Evolutionary conservation across 495 filamentous ascomycete genomes (phyloP).

Genomic region (Penicillium taxi): DNA sequence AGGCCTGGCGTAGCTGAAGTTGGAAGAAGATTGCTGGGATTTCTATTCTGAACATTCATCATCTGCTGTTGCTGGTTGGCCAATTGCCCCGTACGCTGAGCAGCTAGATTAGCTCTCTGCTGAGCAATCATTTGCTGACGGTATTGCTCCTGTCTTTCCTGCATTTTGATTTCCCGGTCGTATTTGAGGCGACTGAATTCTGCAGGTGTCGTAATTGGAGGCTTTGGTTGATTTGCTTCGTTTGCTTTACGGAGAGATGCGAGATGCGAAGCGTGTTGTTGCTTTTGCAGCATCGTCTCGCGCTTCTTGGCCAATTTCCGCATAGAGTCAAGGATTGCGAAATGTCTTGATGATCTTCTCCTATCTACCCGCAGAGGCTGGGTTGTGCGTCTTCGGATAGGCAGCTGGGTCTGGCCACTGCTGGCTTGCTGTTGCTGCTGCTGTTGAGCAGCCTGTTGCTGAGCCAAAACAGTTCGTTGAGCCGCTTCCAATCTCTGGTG

Average conservation of each 20-base stretch:
- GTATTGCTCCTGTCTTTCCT: slow-evolving; percentile 64
- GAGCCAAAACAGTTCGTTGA: slow-evolving; percentile 54
- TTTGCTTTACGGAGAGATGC: slow-evolving; percentile 65
- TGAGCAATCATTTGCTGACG: slow-evolving; percentile 54
- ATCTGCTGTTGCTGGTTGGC: slow-evolving; percentile 34
- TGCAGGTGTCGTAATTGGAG: slow-evolving; percentile 61
- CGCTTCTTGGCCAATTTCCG: slow-evolving; percentile 90
- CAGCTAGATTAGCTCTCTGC: slow-evolving; percentile 46
- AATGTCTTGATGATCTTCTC: slow-evolving; percentile 71
- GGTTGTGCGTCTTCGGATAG: slow-evolving; percentile 57
- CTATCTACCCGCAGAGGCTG: slow-evolving; percentile 76
- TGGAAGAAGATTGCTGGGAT: slow-evolving; percentile 33
- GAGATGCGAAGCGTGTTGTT: slow-evolving; percentile 64
- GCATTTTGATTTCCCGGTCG: slow-evolving; percentile 71
- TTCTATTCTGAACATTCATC: slow-evolving; percentile 34
- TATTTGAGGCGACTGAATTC: slow-evolving; percentile 83
- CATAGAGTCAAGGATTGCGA: slow-evolving; percentile 88
- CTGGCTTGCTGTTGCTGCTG: slow-evolving; percentile 46
- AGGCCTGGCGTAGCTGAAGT: slow-evolving; percentile 27
- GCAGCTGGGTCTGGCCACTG: slow-evolving; percentile 47
- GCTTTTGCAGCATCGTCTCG: slow-evolving; percentile 76
- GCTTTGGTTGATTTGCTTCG: slow-evolving; percentile 55
- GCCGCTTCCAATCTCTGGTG: slow-evolving; percentile 73
- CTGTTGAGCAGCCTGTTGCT: slow-evolving; percentile 52
- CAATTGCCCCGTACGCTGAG: slow-evolving; percentile 39